These are phyloP conservation scores for Cucumis cinereus DNA, from an alignment of 306 rosid species.

Conservation along the genomic window DNA sequence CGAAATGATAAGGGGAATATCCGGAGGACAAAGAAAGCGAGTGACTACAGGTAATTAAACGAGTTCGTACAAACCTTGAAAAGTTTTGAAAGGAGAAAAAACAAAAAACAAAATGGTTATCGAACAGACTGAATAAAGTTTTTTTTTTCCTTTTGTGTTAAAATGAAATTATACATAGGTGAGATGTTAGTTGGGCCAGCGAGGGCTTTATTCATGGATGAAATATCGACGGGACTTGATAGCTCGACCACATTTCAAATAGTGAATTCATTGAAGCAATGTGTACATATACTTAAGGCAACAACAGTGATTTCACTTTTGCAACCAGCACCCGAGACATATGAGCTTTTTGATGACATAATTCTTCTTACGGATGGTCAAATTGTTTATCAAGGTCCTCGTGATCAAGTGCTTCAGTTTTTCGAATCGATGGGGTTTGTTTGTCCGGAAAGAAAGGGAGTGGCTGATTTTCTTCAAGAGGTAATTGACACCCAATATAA, in stretches of 20 bases:
- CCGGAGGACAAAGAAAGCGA: conserved; percentile 42
- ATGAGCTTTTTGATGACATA: conserved; percentile 12
- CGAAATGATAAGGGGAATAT: conserved; percentile 31
- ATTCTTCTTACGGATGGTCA: conserved; percentile 3
- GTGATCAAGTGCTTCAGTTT: conserved; percentile 3
- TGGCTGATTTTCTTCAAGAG: conserved; percentile 15
- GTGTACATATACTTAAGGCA: conserved; percentile 8
- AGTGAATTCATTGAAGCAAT: conserved; percentile 10
- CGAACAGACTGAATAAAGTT: background rate
- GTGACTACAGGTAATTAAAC: conserved; percentile 32
- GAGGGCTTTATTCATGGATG: conserved; percentile 8
- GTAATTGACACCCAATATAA: background rate
- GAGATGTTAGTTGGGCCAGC: conserved; percentile 15
- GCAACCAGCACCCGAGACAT: conserved; percentile 15
- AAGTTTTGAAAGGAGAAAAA: too few relatives aligned
- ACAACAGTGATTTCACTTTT: conserved; percentile 9
- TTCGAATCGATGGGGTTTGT: conserved; percentile 10
- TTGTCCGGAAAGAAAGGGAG: conserved; percentile 13
- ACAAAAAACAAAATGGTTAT: background rate
- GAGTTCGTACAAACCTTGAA: background rate
- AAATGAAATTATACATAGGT: background rate
- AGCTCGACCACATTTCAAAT: conserved; percentile 12
- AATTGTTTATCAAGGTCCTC: conserved; percentile 13
- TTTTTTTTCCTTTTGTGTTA: too few relatives aligned
- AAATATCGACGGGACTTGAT: conserved; percentile 9